Conservation (phyloP, 257 asterid species). For the Solanum rostratum region DNA sequence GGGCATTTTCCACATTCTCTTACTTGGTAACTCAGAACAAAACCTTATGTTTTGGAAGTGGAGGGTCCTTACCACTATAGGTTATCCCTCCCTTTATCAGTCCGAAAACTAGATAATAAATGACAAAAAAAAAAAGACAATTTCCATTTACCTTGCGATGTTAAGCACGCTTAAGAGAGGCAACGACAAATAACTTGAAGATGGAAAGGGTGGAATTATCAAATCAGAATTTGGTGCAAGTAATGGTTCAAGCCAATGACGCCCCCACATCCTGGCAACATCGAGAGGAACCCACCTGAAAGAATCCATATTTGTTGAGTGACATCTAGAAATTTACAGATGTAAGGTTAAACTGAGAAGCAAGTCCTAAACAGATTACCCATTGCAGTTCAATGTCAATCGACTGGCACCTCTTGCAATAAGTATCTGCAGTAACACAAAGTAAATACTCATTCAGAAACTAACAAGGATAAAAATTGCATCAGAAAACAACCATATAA, state of each 20-base stretch:
- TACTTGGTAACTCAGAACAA: not conserved
- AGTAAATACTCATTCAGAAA: not conserved
- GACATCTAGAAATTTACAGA: not conserved
- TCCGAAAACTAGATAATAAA: not conserved
- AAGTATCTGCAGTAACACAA: slow-evolving; percentile 54
- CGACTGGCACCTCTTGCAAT: slow-evolving; percentile 89
- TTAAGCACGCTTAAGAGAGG: slow-evolving; percentile 86
- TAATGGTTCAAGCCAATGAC: slow-evolving; percentile 94
- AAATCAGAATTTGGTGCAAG: slow-evolving; percentile 63
- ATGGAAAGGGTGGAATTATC: slow-evolving; percentile 52
- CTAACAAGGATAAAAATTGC: not conserved
- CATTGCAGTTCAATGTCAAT: slow-evolving; percentile 81
- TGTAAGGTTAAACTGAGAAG: not conserved
- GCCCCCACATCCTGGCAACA: slow-evolving; percentile 97
- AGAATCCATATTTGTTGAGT: slow-evolving; percentile 6
- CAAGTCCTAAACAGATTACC: slow-evolving; percentile 32
- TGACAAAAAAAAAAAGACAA: not conserved
- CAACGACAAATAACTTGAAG: slow-evolving; percentile 72
- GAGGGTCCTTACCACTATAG: not conserved
- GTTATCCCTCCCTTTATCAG: not conserved
- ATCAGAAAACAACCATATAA: not conserved
- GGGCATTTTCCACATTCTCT: not conserved
- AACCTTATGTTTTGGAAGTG: not conserved
- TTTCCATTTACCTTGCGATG: slow-evolving; percentile 66
- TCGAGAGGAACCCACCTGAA: slow-evolving; percentile 96